These are phyloP conservation scores for Amylocystis lapponica DNA, from an alignment of 768 basidiomycete genomes.

Conservation along the genomic window DNA sequence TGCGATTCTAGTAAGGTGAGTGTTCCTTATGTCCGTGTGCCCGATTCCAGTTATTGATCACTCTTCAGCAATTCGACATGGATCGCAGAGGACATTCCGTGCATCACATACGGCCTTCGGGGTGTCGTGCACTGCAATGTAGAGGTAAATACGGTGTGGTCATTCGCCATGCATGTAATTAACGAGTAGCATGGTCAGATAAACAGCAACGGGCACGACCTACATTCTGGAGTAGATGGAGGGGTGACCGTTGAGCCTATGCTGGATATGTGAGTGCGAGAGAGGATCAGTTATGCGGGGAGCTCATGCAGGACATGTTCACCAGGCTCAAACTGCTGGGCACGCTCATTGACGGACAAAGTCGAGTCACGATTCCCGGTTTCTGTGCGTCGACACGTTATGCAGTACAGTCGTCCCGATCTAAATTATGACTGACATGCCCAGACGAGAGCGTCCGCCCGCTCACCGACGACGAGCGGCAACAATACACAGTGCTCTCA, in stretches of 20 bases:
- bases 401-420: background rate
- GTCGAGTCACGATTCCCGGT: conserved; percentile 61
- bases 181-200: too few relatives aligned
- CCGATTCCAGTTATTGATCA: background rate
- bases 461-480: conserved; percentile 59
- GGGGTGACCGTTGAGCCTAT: conserved; percentile 87
- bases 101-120: conserved; percentile 91
- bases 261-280: conserved; percentile 78
- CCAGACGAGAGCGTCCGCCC: conserved; percentile 74
- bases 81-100: conserved; percentile 89
- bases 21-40: background rate
- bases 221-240: conserved; percentile 93
- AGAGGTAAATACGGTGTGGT: too few relatives aligned
- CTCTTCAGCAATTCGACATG: conserved; percentile 83
- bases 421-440: background rate
- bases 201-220: conserved; percentile 65
- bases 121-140: conserved; percentile 89
- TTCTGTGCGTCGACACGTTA: conserved; percentile 65
- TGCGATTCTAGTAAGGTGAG: conserved; percentile 80
- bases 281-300: background rate
- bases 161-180: too few relatives aligned
- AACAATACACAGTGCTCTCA: conserved; percentile 64
- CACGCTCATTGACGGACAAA: conserved; percentile 53
- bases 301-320: background rate
- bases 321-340: conserved; percentile 75